Base-by-base conservation (phyloP, 2,329 filamentous ascomycete genomes). In the Cladosporium sp. region DNA sequence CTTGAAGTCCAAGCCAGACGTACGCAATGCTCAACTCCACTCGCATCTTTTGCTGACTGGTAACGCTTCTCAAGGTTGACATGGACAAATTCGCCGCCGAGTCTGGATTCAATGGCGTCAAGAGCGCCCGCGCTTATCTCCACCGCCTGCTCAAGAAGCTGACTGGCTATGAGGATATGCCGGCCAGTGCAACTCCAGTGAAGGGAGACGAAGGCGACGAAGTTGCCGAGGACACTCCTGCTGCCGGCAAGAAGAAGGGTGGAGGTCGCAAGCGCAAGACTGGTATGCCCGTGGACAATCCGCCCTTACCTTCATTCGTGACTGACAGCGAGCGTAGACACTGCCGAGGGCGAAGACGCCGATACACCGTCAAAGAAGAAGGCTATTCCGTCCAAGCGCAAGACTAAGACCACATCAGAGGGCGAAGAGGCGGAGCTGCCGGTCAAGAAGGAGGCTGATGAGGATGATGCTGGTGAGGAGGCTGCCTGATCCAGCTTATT, bases 1-100 rank as follows among this genome's bases (percentile, higher is more conserved):
- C 40, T 12, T 43, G 20, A 50, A 50, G 8, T 13, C 48, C 11
- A 50, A 43, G 48, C 48, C 48, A 7, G 48, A 50, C 13, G 48
- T 50, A 43, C 5, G 35, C 13, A 29, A 9, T 11, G 15, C 3
- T 35, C 15, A 27, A 4, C 4, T 27, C 22, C 22, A 7, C 11
- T 15, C 32, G 3, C 9, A 8, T n/a, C 13, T n/a, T 7, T 8
- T 15, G 32, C 13, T n/a, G 12, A 15, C 1, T 15, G 11, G 7
- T n/a, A 16, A 35, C 32, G 11, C 13, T 7, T n/a, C 15, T 16
- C 36, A 11, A 48, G 45, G 22, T 48, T 27, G 45, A 48, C 35
- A 48, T 40, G 13, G 45, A 48, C 8, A 48, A 40, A 27, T 48
- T 48, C 36, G 29, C 36, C 35, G n/a, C 12, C 27, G 9, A 39